Conservation (phyloP, 1,139 yeast genomes). For the Entelexis sorbosivorans region DNA sequence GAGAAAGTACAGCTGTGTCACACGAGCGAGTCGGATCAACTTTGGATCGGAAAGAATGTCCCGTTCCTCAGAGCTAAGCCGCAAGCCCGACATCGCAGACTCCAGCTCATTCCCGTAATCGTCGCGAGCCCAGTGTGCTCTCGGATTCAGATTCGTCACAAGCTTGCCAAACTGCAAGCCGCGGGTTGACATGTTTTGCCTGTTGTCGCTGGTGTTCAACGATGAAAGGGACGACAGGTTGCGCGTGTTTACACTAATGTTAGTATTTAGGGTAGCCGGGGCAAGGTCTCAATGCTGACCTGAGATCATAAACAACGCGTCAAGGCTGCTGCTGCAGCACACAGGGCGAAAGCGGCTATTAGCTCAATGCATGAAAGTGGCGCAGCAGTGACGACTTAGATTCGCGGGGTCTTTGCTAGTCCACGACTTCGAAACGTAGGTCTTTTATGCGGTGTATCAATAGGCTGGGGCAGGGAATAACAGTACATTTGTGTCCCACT, state of each 20-base stretch:
- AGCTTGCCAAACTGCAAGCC: constrained; percentile 20
- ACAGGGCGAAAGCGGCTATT: too few species aligned
- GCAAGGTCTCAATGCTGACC: not conserved
- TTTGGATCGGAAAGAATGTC: constrained; percentile 56
- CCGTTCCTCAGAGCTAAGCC: constrained; percentile 18
- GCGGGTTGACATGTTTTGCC: constrained; percentile 10
- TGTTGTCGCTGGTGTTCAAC: not conserved
- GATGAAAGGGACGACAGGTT: not conserved
- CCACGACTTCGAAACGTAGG: too few species aligned
- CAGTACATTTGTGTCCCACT: too few species aligned
- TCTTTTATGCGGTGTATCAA: too few species aligned
- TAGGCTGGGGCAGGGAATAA: too few species aligned
- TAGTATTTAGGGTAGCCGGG: not conserved
- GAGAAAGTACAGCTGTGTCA: constrained; percentile 62
- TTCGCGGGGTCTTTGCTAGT: too few species aligned
- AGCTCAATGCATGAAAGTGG: too few species aligned
- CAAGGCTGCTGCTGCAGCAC: not conserved
- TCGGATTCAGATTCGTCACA: constrained; percentile 16
- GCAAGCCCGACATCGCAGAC: constrained; percentile 9
- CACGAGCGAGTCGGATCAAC: constrained; percentile 78
- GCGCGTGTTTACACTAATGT: not conserved
- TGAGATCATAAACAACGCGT: constrained; percentile 1
- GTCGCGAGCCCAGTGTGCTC: constrained; percentile 9
- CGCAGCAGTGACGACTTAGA: too few species aligned
- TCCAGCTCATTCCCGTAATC: constrained; percentile 14